A percentile compares a stretch with the other conserved stretches of the same genome.
Conservation (phyloP, 2,329 filamentous ascomycete genomes). For the Fusarium brachygibbosum region DNA sequence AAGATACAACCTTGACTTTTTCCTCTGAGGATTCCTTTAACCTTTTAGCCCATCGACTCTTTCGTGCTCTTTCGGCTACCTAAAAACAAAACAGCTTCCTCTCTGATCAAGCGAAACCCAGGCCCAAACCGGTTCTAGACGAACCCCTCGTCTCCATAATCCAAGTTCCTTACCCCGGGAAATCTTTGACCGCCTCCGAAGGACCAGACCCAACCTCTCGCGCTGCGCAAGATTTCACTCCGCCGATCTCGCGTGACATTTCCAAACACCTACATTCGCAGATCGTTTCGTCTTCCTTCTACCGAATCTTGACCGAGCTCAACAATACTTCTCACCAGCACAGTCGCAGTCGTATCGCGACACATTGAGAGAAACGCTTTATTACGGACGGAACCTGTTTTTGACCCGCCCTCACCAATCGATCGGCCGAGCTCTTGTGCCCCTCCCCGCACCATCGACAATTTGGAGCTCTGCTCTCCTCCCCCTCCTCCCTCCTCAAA, state of each 20-base stretch:
- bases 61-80: background rate
- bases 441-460: conserved; percentile 41
- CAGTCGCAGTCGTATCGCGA: conserved; percentile 3
- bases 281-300: background rate
- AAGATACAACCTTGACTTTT: conserved; percentile 24
- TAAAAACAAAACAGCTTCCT: conserved; percentile 2
- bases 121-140: conserved; percentile 16
- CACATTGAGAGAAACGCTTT: conserved; percentile 13
- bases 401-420: conserved; percentile 39
- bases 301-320: conserved; percentile 4
- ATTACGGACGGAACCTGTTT: conserved; percentile 20
- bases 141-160: conserved; percentile 40
- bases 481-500: conserved; percentile 17
- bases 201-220: conserved; percentile 36
- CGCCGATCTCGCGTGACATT: conserved; percentile 46
- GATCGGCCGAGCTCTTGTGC: conserved; percentile 40
- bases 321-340: background rate
- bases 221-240: conserved; percentile 32
- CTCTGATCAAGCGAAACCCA: background rate
- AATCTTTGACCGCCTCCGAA: conserved; percentile 48
- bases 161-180: conserved; percentile 43
- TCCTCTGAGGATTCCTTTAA: conserved; percentile 7
- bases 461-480: conserved; percentile 23
- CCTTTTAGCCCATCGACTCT: background rate
- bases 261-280: conserved; percentile 20